phyloP scores from a whole-genome alignment of 2,329 filamentous ascomycete species.

The Cladosporium sp. region DNA sequence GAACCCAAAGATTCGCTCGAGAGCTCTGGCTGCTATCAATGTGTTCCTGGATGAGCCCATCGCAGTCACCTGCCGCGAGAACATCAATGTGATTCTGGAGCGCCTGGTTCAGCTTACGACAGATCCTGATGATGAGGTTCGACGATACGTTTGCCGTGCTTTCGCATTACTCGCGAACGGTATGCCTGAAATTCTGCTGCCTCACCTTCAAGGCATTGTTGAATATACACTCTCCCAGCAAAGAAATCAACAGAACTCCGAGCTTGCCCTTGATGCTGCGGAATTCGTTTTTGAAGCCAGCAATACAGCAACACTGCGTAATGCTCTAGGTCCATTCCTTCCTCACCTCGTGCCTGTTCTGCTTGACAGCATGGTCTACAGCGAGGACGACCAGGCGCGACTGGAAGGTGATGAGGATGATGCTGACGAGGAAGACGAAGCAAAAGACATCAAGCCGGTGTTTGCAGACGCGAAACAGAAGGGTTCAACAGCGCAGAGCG shows the following conservation, averaged over 20 bases:
- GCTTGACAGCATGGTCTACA: conserved; percentile 93
- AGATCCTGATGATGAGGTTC: conserved; percentile 75
- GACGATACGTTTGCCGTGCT: conserved; percentile 86
- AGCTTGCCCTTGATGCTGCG: conserved; percentile 87
- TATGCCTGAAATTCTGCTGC: conserved; percentile 81
- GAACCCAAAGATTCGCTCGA: conserved; percentile 70
- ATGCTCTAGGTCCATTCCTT: conserved; percentile 71
- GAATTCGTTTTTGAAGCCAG: conserved; percentile 97
- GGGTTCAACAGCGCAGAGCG: conserved; percentile 50
- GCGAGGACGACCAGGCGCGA: conserved; percentile 83
- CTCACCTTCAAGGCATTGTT: conserved; percentile 81
- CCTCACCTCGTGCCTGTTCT: conserved; percentile 83
- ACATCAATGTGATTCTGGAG: conserved; percentile 75
- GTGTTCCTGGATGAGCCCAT: conserved; percentile 79
- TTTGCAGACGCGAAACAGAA: conserved; percentile 68
- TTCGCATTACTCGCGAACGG: conserved; percentile 91
- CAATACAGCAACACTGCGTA: conserved; percentile 77
- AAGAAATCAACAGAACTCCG: conserved; percentile 72
- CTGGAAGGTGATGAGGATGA: conserved; percentile 76
- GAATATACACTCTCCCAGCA: conserved; percentile 93
- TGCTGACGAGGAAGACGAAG: conserved; percentile 84
- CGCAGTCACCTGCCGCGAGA: conserved; percentile 68
- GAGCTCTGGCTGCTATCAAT: conserved; percentile 81
- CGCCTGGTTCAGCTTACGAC: conserved; percentile 77
- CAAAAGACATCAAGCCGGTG: conserved; percentile 85